A percentile compares a stretch with the other conserved stretches of the same genome.
These are phyloP conservation scores for Phytopythium kandeliae DNA, from an alignment of 352 stramenopile genomes.

Conservation along the genomic window DNA sequence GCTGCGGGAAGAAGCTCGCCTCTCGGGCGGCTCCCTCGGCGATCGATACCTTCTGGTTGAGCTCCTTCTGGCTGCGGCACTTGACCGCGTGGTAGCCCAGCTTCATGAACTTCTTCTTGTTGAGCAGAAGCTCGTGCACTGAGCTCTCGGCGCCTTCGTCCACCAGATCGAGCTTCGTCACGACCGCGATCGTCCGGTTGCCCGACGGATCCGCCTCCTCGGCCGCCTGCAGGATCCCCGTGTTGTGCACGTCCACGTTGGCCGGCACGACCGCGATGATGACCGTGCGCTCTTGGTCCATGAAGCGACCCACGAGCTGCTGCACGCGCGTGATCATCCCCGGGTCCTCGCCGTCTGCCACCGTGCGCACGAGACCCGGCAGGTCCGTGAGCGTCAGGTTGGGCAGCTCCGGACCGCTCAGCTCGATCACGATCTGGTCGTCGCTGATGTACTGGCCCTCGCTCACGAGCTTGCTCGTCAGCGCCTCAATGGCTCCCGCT, in stretches of 20 bases:
- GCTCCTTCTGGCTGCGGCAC: slow-evolving; percentile 65
- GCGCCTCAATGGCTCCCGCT: slow-evolving; percentile 25
- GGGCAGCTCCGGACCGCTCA: slow-evolving; percentile 48
- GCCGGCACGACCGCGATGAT: slow-evolving; percentile 83
- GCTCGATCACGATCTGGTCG: slow-evolving; percentile 74
- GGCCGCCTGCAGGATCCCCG: slow-evolving; percentile 71
- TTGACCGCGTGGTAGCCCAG: slow-evolving; percentile 87
- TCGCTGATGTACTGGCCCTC: slow-evolving; percentile 69
- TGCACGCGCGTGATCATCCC: slow-evolving; percentile 65
- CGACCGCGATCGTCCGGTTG: slow-evolving; percentile 76
- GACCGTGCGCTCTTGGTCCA: slow-evolving; percentile 69
- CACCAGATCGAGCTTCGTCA: slow-evolving; percentile 89
- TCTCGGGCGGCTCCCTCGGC: slow-evolving; percentile 45
- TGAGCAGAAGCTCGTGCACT: slow-evolving; percentile 71
- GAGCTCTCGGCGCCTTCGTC: slow-evolving; percentile 64
- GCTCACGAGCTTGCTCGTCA: slow-evolving; percentile 59
- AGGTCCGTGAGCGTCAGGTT: slow-evolving; percentile 83
- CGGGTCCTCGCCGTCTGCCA: slow-evolving; percentile 56
- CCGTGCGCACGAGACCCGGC: slow-evolving; percentile 68
- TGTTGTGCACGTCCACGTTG: slow-evolving; percentile 85
- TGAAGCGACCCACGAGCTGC: slow-evolving; percentile 63
- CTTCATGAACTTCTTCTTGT: slow-evolving; percentile 58
- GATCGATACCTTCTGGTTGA: slow-evolving; percentile 51
- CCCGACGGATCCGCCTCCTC: slow-evolving; percentile 60
- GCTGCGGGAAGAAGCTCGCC: slow-evolving; percentile 44